Evolutionary conservation across 2,329 filamentous ascomycete genomes (phyloP), one percentile per base, ranked within the genome.

Genomic region (Plectosphaerella cucumerina): DNA sequence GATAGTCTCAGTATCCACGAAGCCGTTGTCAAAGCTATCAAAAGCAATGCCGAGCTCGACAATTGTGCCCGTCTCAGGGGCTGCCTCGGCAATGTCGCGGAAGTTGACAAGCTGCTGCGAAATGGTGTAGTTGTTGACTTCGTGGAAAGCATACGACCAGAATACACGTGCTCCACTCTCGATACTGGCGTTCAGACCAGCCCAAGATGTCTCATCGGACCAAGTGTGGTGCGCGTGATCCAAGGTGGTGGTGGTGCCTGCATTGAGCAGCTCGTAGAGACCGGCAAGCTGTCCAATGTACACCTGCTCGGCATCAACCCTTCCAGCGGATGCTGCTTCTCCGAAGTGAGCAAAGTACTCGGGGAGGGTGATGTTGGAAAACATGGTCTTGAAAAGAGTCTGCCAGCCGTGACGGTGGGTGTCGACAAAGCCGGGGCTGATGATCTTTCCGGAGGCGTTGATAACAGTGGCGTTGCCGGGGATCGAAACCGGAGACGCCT

Each of bases 141-240:
- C 60, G 47, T 71, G 66, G 53, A 77, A 69, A 1, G 69, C 55
- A 39, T 70, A 72, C 2, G 65, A 67, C 72, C 72, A 78, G 51
- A 72, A 75, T 0, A 76, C 70, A 0, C 75, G 63, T 0, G 70
- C 72, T 6, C 75, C 70, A 34, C 75, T 77, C 5, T 76, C 71
- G 8, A 77, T 61, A 0, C 68, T 70, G 0, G 72, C 77, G 3
- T 72, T 65, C 1, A 77, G 60, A 1, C 74, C 75, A 0, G 75
- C 73, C 18, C 68, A 62, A 0, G 72, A 60, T 1, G 65, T 68
- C 1, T 68, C 68, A 9, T 67, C 62, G 1, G 66, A 70, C 67
- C 69, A 76, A 1, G 67, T 77, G 37, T 75, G 66, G 46, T 76
- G 75, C 1, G 77, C 77, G 49, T 81, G 76, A 51, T 81, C 77